Percentiles rank a stretch among this genome's conserved stretches.
Conservation (phyloP, 192 early-diverging fungal species). For the Funneliformis mosseae region DNA sequence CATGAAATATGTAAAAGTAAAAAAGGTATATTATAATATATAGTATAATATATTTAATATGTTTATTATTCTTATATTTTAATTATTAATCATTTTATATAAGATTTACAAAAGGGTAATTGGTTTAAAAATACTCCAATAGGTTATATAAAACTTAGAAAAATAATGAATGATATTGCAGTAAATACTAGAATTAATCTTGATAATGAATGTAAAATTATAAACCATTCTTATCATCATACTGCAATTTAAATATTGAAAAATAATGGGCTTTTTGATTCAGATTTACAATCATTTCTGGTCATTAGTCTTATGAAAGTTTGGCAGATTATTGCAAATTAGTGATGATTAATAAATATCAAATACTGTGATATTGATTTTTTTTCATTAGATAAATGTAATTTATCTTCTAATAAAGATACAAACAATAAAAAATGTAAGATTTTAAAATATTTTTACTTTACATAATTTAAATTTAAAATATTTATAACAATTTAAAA, state of each 20-base stretch:
- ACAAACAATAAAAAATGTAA: too few relatives aligned
- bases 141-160: neutral
- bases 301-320: neutral
- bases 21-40: neutral
- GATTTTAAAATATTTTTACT: too few relatives aligned
- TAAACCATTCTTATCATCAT: neutral
- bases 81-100: conserved; percentile 1
- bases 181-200: neutral
- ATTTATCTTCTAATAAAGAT: too few relatives aligned
- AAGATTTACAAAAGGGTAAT: conserved; percentile 1
- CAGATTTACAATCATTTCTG: neutral
- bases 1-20: neutral
- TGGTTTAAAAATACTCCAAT: neutral
- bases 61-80: neutral
- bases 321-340: neutral
- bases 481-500: too few relatives aligned
- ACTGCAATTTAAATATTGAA: neutral
- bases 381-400: too few relatives aligned
- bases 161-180: neutral
- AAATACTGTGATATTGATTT: too few relatives aligned
- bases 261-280: neutral
- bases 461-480: too few relatives aligned
- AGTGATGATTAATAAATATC: too few relatives aligned
- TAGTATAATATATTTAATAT: neutral
- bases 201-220: neutral